These are phyloP conservation scores for Capsicum chinense DNA, from an alignment of 257 asterid genomes.

Conservation along the genomic window DNA sequence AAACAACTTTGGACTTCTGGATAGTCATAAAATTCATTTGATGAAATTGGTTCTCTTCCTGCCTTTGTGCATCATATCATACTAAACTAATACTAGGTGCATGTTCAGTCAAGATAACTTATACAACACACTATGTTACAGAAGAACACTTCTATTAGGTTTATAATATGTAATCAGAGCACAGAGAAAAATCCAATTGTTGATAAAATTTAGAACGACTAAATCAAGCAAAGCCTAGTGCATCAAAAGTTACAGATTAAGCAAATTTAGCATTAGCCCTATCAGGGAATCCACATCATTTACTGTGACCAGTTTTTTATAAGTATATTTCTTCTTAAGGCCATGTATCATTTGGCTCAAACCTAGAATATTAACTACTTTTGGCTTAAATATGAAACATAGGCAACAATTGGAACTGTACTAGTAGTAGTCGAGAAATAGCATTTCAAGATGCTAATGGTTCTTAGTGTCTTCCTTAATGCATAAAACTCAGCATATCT, in stretches of 20 bases:
- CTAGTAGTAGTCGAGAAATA: not conserved
- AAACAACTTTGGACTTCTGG: not conserved
- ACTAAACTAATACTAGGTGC: not conserved
- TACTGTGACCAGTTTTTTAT: not conserved
- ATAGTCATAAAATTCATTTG: not conserved
- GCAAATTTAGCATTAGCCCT: not conserved
- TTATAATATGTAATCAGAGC: not conserved
- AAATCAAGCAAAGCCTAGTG: conserved; percentile 10
- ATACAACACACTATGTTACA: not conserved
- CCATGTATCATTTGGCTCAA: not conserved
- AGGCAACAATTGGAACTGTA: not conserved
- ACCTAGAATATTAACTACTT: not conserved
- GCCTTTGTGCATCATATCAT: not conserved
- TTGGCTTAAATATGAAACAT: conserved; percentile 13
- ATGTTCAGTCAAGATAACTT: not conserved
- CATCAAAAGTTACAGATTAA: not conserved
- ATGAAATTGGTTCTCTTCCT: not conserved
- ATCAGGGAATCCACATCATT: not conserved
- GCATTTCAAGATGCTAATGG: not conserved
- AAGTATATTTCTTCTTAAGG: not conserved
- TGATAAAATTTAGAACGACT: not conserved
- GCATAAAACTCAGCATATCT: not conserved
- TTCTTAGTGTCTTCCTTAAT: not conserved
- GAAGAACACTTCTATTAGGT: conserved; percentile 16
- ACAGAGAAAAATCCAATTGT: not conserved